These are phyloP conservation scores for Phytophthora constricta DNA, from an alignment of 352 stramenopile species.

Conservation along the genomic window DNA sequence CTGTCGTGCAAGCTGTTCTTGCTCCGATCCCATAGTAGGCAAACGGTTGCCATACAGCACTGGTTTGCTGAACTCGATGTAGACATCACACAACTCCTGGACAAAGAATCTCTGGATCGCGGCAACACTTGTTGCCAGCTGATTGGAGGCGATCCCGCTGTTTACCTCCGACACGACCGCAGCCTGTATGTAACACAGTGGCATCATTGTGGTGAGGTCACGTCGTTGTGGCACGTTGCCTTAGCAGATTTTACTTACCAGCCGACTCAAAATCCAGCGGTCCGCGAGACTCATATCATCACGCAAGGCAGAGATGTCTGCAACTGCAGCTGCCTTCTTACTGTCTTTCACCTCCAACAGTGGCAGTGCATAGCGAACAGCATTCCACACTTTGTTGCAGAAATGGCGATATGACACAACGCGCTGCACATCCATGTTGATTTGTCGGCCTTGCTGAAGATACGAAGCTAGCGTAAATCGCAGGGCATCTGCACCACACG, in stretches of 20 bases:
- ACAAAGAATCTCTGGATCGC: conserved; percentile 87
- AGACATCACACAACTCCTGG: conserved; percentile 88
- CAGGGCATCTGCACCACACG: conserved; percentile 98
- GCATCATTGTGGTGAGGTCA: conserved; percentile 8
- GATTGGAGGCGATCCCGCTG: conserved; percentile 68
- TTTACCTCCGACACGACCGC: conserved; percentile 68
- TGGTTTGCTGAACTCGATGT: conserved; percentile 89
- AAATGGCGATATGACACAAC: conserved; percentile 88
- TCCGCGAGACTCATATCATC: conserved; percentile 68
- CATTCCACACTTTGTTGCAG: conserved; percentile 93
- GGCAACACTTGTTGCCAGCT: conserved; percentile 69
- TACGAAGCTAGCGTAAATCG: conserved; percentile 98
- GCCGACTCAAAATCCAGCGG: conserved; percentile 86
- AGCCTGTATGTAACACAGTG: conserved; percentile 44
- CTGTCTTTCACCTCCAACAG: conserved; percentile 45
- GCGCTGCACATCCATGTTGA: conserved; percentile 89
- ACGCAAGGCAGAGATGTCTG: conserved; percentile 37
- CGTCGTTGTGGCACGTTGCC: neutral
- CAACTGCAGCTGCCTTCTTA: neutral
- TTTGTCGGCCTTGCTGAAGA: conserved; percentile 86
- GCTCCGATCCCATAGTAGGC: conserved; percentile 29
- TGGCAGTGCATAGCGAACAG: conserved; percentile 76
- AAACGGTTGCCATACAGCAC: conserved; percentile 82
- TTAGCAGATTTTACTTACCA: conserved; percentile 46
- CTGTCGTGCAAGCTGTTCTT: conserved; percentile 57